Evolutionary conservation across 441 rosid genomes (phyloP), one percentile per base, ranked within the genome.

Genomic region (Croton laevigatus): DNA sequence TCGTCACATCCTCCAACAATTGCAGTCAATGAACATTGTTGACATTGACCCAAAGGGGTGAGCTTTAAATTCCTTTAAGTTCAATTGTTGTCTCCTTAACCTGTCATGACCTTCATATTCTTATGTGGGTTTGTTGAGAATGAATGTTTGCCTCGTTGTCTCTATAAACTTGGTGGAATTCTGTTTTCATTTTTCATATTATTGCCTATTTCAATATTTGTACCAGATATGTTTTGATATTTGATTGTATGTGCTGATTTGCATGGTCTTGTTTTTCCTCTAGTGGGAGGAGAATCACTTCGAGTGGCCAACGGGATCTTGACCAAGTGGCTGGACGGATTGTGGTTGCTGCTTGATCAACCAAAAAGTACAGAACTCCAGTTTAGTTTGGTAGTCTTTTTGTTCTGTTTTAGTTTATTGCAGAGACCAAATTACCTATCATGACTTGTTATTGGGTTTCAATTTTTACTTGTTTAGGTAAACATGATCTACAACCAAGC

Each of bases 241-340:
- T 20, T 1, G 22, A 55, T 22, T 9, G 3, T 66, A 8, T 11
- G 23, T 57, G 65, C 22, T 72, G 40, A 62, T 63, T 2, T 8
- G 1, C 17, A 32, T 57, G 3, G 40, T 5, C 32, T 44, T 49
- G 10, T 13, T 69, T 49, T 37, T 23, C 19, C 6, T 2, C 1
- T 86, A 91, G 97, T 17, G 96, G 97, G 72, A 88, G 97, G 80
- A 82, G 51, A 76, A 89, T 91, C 77, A 89, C 96, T 32, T 91
- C 97, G 54, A 89, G 81, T 9, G 97, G 97, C 16, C 95, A 81
- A 72, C 73, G 97, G 20, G 97, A 91, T 81, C 90, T 91, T 53
- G 97, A 91, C 85, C 96, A 91, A 79, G 97, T 91, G 64, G 95
- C 97, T 5, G 93, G 97, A 22, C 82, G 87, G 54, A 85, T 88